Conservation (phyloP, 345 rosid species). For the Sisymbrium altissimum region DNA sequence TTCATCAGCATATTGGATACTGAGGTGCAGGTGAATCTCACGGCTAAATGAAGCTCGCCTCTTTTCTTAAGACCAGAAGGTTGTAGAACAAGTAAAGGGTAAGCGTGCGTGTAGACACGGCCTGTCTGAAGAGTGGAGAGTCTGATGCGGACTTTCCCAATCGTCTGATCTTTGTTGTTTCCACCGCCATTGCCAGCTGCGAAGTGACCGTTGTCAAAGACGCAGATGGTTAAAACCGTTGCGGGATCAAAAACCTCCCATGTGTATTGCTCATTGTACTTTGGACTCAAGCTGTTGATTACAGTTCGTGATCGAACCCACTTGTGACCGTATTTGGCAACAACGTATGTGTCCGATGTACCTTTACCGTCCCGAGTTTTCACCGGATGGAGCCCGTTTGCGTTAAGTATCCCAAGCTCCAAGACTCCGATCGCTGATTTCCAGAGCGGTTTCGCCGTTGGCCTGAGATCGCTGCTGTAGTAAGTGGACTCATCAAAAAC, state of each 20-base stretch:
- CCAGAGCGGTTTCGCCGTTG: slow-evolving; percentile 42
- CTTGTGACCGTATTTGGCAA: slow-evolving; percentile 37
- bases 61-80: slow-evolving; percentile 50
- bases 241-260: slow-evolving; percentile 38
- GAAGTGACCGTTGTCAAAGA: slow-evolving; percentile 36
- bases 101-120: slow-evolving; percentile 46
- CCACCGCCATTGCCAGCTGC: slow-evolving; percentile 12
- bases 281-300: slow-evolving; percentile 22
- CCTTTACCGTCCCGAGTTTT: slow-evolving; percentile 37
- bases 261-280: slow-evolving; percentile 37
- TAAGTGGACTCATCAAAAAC: slow-evolving; percentile 52
- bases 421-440: slow-evolving; percentile 40
- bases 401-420: slow-evolving; percentile 53
- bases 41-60: slow-evolving; percentile 57
- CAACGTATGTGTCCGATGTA: slow-evolving; percentile 34
- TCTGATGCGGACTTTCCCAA: slow-evolving; percentile 62
- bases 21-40: slow-evolving; percentile 46
- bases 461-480: slow-evolving; percentile 49
- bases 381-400: slow-evolving; percentile 40
- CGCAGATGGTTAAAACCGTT: slow-evolving; percentile 35
- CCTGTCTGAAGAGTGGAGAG: slow-evolving; percentile 51
- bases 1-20: slow-evolving; percentile 35
- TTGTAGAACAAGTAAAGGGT: slow-evolving; percentile 46
- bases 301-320: slow-evolving; percentile 37
- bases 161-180: slow-evolving; percentile 33